phyloP scores from a whole-genome alignment of 2,329 filamentous ascomycete species.

The Leptographium procerum region DNA sequence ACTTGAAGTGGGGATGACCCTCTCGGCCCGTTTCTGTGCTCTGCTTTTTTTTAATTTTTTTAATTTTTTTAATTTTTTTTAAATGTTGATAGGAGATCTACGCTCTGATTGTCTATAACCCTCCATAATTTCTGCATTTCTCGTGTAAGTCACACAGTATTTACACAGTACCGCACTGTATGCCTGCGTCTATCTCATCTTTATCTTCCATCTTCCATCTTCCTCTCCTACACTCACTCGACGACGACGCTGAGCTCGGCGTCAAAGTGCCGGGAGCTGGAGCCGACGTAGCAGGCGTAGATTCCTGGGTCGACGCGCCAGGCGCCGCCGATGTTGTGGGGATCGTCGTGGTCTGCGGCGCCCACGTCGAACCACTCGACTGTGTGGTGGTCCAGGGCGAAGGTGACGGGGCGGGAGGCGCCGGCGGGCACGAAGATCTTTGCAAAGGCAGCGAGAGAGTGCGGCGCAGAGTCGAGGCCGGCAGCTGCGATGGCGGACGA shows the following conservation, averaged over 20 bases:
- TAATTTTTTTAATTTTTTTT: background rate
- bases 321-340: background rate
- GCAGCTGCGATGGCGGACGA: background rate
- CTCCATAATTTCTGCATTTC: too few species aligned
- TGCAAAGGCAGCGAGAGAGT: slow-evolving; percentile 8
- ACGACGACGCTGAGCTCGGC: slow-evolving; percentile 2
- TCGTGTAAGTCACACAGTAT: too few species aligned
- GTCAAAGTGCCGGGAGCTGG: slow-evolving; percentile 6
- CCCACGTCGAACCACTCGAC: slow-evolving; percentile 11
- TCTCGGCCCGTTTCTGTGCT: too few species aligned
- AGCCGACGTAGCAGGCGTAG: slow-evolving; percentile 8
- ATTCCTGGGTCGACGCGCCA: slow-evolving; percentile 11
- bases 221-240: background rate
- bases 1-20: too few species aligned
- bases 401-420: background rate
- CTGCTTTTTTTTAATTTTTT: too few species aligned
- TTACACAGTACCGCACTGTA: background rate
- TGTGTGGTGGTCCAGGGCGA: background rate
- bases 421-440: slow-evolving; percentile 6
- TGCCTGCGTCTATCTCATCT: background rate
- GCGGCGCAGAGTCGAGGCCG: slow-evolving; percentile 2
- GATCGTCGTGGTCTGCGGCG: background rate
- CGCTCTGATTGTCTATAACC: too few species aligned
- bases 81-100: background rate
- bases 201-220: too few species aligned